Base-by-base conservation (phyloP, 129 eudicot genomes). In the Smallanthus sonchifolius region DNA sequence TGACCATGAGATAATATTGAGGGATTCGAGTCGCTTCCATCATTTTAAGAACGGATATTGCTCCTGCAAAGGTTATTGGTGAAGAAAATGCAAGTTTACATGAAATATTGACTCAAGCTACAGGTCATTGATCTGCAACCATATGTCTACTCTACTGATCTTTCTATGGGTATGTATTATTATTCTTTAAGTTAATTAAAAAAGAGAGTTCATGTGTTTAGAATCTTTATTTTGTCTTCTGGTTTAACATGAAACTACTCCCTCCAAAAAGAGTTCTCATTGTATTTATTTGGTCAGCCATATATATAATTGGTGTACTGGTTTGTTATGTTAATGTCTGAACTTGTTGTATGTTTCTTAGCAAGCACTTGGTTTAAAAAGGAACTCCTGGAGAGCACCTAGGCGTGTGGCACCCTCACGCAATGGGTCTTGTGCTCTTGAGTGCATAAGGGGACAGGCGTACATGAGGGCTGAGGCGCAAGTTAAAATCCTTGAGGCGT, bases 31-130 rank as follows among this genome's bases (percentile, higher is more conserved):
- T 65, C 93, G 97, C 19, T 88, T 92, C 57, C 96, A 92, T 77
- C 97, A 92, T 80, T 89, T 92, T 84, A 92, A 89, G 78, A 79
- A 87, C 52, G 97, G 97, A 37, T 78, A 69, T 15, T 92, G 98
- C 83, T 89, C 96, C 45, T 92, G 98, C 75, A 80, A 83, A 78
- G 98, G 94, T 63, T 92, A 82, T 69, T 92, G 96, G 96, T 92
- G 80, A 87, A 75, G 80, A 79, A 45, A 38, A 44, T 61, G 69
- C 44, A 36, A 32, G n/a, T 24, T 13, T 59, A 59, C 11, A 30
- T 11, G 10, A 59, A 24, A 24, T 24, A 24, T 24, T 24, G 30
- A 24, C 30, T 24, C 30, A 24, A 24, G 30, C 30, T 24, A 24
- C 30, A 24, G 30, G 30, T 0, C 14, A 1, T 51, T 2, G 10